These are phyloP conservation scores for Musa itinerans DNA, from an alignment of 176 grass and related monocot species.

Conservation along the genomic window DNA sequence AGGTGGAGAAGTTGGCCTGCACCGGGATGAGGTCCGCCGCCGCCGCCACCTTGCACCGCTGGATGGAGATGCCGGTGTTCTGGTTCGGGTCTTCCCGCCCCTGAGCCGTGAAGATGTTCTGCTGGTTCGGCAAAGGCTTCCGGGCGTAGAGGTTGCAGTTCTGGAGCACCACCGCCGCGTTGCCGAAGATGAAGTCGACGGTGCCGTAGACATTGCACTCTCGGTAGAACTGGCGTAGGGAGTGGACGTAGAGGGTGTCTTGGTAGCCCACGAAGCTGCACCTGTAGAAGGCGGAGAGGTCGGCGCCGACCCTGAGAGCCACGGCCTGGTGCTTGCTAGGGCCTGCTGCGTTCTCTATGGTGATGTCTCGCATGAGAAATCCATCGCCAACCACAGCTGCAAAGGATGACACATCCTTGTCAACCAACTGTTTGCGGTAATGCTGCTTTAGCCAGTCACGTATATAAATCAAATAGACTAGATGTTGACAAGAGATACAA, in stretches of 20 bases:
- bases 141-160: constrained; percentile 77
- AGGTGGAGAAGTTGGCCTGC: constrained; percentile 29
- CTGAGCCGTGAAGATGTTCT: constrained; percentile 72
- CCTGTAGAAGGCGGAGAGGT: constrained; percentile 60
- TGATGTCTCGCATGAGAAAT: constrained; percentile 60
- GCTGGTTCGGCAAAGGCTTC: constrained; percentile 33
- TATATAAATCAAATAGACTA: no score
- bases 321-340: constrained; percentile 73
- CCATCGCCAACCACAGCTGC: constrained; percentile 60
- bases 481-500: no score
- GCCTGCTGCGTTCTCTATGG: constrained; percentile 77
- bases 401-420: background rate
- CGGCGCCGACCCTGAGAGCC: constrained; percentile 54
- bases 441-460: no score
- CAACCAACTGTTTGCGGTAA: no score
- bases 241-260: no score
- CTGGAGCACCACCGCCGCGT: constrained; percentile 61
- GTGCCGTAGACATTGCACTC: no score
- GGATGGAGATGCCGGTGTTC: constrained; percentile 67
- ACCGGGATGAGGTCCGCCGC: constrained; percentile 59
- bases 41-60: constrained; percentile 67
- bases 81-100: constrained; percentile 66
- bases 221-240: no score
- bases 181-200: background rate
- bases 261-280: constrained; percentile 78